Evolutionary conservation across 306 rosid species (phyloP).

Genomic region (Sicyos baderoa): DNA sequence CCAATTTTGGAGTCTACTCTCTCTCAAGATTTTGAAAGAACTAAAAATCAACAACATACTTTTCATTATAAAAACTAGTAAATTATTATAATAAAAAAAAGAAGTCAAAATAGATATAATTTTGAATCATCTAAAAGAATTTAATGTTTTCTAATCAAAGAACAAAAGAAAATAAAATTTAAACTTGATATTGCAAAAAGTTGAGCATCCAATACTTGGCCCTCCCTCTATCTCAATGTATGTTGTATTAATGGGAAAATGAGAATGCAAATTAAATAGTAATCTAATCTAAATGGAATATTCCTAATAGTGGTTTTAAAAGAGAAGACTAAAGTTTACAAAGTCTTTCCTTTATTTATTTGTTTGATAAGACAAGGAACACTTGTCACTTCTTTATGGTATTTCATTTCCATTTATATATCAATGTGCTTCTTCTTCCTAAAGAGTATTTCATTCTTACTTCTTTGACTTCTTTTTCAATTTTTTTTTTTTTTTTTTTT

Average conservation of each 20-base stretch:
- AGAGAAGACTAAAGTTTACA: slow-evolving; percentile 1
- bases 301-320: slow-evolving; percentile 14
- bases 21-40: too few species aligned
- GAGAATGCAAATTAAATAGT: slow-evolving; percentile 7
- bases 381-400: neutral
- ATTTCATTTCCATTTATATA: neutral
- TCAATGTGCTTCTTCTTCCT: neutral
- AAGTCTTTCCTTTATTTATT: slow-evolving; percentile 13
- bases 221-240: neutral
- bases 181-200: neutral
- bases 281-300: slow-evolving; percentile 16
- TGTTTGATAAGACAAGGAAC: neutral
- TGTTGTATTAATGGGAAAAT: neutral
- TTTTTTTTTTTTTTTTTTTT: too few species aligned
- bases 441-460: neutral
- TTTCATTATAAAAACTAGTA: neutral
- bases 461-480: neutral
- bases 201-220: slow-evolving; percentile 6
- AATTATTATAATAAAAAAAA: neutral
- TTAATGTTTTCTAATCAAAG: neutral
- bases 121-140: neutral
- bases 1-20: too few species aligned
- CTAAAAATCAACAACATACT: neutral
- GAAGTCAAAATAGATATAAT: neutral
- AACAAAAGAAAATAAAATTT: neutral